These are phyloP conservation scores for Dalbergia oliveri DNA, from an alignment of 306 rosid species.

Conservation along the genomic window DNA sequence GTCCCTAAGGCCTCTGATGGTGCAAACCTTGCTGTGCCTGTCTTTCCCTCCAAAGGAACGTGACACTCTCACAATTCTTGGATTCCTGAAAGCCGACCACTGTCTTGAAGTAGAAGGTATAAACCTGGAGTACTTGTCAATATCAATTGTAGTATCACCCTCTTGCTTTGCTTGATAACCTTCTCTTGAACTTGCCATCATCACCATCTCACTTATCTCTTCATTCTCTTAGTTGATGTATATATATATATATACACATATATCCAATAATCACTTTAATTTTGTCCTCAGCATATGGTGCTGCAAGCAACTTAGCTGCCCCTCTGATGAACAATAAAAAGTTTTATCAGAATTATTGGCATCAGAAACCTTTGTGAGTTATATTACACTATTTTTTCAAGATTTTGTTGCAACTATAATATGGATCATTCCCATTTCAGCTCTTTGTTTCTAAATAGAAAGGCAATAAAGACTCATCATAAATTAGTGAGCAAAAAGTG, in stretches of 20 bases:
- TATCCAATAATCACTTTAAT: conserved; percentile 1
- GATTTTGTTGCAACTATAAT: background rate
- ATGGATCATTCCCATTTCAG: conserved; percentile 7
- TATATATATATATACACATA: background rate
- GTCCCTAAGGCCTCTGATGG: conserved; percentile 89
- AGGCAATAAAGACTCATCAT: background rate
- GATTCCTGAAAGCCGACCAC: conserved; percentile 83
- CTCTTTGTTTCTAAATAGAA: background rate
- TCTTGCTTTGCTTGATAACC: conserved; percentile 61
- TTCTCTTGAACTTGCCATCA: conserved; percentile 60
- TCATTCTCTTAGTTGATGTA: background rate
- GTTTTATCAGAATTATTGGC: background rate
- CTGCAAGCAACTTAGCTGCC: background rate
- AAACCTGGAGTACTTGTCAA: conserved; percentile 35
- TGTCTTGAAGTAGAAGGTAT: conserved; percentile 65
- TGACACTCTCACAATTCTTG: conserved; percentile 89
- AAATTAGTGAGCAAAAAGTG: background rate
- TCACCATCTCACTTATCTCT: conserved; percentile 36
- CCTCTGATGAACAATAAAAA: conserved; percentile 23
- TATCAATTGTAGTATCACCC: conserved; percentile 5
- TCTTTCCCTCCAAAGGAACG: conserved; percentile 94
- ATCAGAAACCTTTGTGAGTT: background rate
- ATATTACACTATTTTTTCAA: too few species aligned
- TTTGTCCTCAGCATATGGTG: conserved; percentile 20
- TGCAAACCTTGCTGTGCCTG: conserved; percentile 94